Evolutionary conservation across 352 stramenopile species (phyloP).

Genomic region (Phytophthora cactorum): DNA sequence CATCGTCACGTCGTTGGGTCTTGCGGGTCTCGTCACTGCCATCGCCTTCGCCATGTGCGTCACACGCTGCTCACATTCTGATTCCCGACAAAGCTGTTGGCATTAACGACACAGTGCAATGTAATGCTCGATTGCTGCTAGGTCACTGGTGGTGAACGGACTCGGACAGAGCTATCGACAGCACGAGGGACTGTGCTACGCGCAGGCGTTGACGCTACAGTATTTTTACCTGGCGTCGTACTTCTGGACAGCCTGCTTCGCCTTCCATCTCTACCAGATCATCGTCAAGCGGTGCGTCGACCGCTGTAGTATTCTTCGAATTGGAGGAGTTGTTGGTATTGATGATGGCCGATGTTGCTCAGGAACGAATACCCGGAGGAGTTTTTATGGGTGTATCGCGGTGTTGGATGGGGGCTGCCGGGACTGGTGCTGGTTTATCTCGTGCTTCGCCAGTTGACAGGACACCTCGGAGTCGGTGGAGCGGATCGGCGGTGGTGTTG

Average conservation of each 20-base stretch:
- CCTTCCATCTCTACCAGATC: conserved; percentile 89
- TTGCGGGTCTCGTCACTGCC: conserved; percentile 64
- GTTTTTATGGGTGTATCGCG: conserved; percentile 65
- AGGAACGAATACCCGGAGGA: conserved; percentile 81
- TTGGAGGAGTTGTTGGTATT: neutral
- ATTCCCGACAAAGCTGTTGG: neutral
- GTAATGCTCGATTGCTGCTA: conserved; percentile 22
- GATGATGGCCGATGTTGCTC: neutral
- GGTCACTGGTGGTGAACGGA: conserved; percentile 67
- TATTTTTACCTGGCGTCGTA: conserved; percentile 88
- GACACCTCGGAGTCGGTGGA: conserved; percentile 66
- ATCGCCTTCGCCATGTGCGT: conserved; percentile 70
- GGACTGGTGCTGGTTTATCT: conserved; percentile 60
- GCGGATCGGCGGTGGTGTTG: conserved; percentile 81
- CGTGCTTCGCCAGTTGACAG: conserved; percentile 72
- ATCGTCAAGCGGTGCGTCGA: conserved; percentile 65
- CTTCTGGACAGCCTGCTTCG: conserved; percentile 86
- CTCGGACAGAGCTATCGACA: conserved; percentile 46
- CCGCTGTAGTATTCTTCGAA: neutral
- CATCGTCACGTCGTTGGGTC: conserved; percentile 73
- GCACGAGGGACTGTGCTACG: conserved; percentile 65
- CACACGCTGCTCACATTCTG: neutral
- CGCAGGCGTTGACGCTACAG: conserved; percentile 71
- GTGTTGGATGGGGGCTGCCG: conserved; percentile 71
- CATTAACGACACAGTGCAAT: neutral